These are phyloP conservation scores for Ceratobasidium sp. DNA, from an alignment of 1,284 basidiomycete species.

Conservation along the genomic window DNA sequence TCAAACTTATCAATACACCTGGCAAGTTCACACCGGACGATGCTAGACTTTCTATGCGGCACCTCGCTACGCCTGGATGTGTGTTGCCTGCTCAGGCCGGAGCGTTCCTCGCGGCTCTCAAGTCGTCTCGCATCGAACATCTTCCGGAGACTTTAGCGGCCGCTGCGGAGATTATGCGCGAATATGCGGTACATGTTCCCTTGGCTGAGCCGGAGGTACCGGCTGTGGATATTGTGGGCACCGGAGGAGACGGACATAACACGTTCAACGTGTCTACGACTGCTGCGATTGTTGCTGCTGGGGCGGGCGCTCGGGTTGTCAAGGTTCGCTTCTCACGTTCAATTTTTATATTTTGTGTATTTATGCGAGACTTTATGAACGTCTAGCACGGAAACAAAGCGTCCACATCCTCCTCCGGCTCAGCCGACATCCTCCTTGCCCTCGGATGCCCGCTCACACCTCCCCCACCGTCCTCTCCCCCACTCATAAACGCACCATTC, in stretches of 20 bases:
- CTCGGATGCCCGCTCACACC: constrained; percentile 84
- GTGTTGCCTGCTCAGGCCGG: constrained; percentile 78
- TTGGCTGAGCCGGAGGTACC: constrained; percentile 53
- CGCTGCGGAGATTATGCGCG: constrained; percentile 77
- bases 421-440: constrained; percentile 90
- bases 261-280: constrained; percentile 98
- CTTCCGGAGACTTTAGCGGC: constrained; percentile 79
- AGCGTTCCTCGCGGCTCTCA: constrained; percentile 83
- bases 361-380: background rate
- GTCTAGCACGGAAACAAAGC: constrained; percentile 91
- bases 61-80: constrained; percentile 71
- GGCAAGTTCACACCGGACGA: constrained; percentile 78
- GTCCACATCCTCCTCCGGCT: constrained; percentile 94
- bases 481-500: constrained; percentile 77
- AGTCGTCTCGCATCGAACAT: constrained; percentile 77
- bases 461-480: constrained; percentile 64
- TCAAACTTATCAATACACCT: constrained; percentile 80
- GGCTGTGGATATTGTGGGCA: constrained; percentile 70
- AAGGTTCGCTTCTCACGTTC: constrained; percentile 83
- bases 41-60: constrained; percentile 73
- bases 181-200: constrained; percentile 68
- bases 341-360: background rate
- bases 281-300: constrained; percentile 93
- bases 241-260: constrained; percentile 96
- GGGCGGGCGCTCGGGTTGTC: constrained; percentile 91